Percentiles rank a stretch among this genome's conserved stretches.
These are phyloP conservation scores for Colletotrichum siamense DNA, from an alignment of 2,329 filamentous ascomycete genomes.

Conservation along the genomic window DNA sequence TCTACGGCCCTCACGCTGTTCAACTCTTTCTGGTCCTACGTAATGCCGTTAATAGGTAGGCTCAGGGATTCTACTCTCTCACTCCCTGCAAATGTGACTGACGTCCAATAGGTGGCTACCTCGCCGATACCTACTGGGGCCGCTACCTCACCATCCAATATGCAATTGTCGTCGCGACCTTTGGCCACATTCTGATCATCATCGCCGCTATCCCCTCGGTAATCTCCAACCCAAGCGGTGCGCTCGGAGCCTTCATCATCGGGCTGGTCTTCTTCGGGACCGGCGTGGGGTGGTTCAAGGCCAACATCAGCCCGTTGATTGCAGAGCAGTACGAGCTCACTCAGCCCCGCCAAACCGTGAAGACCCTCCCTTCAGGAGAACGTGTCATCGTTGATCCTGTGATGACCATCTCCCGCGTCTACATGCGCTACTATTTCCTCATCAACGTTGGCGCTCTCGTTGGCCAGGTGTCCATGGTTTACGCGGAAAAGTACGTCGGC, in stretches of 20 bases:
- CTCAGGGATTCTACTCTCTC: not conserved
- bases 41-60: slow-evolving; percentile 31
- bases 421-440: slow-evolving; percentile 66
- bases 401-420: slow-evolving; percentile 69
- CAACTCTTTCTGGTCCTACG: slow-evolving; percentile 22
- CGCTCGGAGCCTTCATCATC: slow-evolving; percentile 64
- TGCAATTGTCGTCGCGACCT: slow-evolving; percentile 68
- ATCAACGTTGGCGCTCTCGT: slow-evolving; percentile 61
- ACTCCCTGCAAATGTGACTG: too few relatives aligned
- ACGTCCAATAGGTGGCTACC: slow-evolving; percentile 44
- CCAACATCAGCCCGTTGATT: slow-evolving; percentile 73
- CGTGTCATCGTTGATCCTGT: slow-evolving; percentile 72
- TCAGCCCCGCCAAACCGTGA: slow-evolving; percentile 31
- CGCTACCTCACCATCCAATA: slow-evolving; percentile 76
- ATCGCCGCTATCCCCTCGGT: slow-evolving; percentile 56
- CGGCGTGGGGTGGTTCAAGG: slow-evolving; percentile 74
- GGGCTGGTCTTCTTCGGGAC: slow-evolving; percentile 60
- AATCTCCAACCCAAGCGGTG: slow-evolving; percentile 38
- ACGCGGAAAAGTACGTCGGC: slow-evolving; percentile 56
- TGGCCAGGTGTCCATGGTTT: slow-evolving; percentile 62
- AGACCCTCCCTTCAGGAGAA: slow-evolving; percentile 57
- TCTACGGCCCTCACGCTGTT: slow-evolving; percentile 20
- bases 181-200: slow-evolving; percentile 74
- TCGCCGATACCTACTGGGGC: slow-evolving; percentile 73
- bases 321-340: slow-evolving; percentile 69